Percentiles rank a stretch among this genome's conserved stretches.
These are phyloP conservation scores for Zasmidium cellare DNA, from an alignment of 2,329 filamentous ascomycete species.

Conservation along the genomic window DNA sequence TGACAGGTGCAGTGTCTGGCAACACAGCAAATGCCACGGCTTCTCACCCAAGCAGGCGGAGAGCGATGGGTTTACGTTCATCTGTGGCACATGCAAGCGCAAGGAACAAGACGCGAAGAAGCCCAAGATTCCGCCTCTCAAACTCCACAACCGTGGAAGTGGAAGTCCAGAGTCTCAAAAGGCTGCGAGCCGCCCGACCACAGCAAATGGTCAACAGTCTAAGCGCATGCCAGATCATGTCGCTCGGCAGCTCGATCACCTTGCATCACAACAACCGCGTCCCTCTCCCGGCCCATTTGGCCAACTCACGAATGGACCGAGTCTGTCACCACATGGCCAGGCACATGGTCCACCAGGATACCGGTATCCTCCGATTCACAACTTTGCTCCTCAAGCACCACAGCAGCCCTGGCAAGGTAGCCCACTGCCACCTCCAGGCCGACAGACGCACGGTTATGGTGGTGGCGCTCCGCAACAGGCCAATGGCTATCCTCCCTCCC, in stretches of 20 bases:
- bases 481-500: slow-evolving; percentile 24
- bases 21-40: slow-evolving; percentile 89
- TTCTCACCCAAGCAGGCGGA: slow-evolving; percentile 79
- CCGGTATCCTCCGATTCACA: slow-evolving; percentile 29
- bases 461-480: slow-evolving; percentile 18
- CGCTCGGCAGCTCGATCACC: slow-evolving; percentile 28
- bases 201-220: slow-evolving; percentile 17
- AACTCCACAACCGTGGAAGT: slow-evolving; percentile 46
- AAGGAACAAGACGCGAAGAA: slow-evolving; percentile 63
- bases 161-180: slow-evolving; percentile 27
- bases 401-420: slow-evolving; percentile 33
- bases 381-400: slow-evolving; percentile 31
- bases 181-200: slow-evolving; percentile 18
- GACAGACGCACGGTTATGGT: slow-evolving; percentile 21
- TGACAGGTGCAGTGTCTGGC: slow-evolving; percentile 93
- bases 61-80: slow-evolving; percentile 79
- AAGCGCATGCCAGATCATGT: slow-evolving; percentile 25
- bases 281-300: slow-evolving; percentile 23
- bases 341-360: slow-evolving; percentile 42
- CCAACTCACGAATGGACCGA: slow-evolving; percentile 42
- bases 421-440: slow-evolving; percentile 23
- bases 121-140: slow-evolving; percentile 63
- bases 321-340: slow-evolving; percentile 47
- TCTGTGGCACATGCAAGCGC: slow-evolving; percentile 76
- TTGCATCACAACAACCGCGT: slow-evolving; percentile 11